Conservation (phyloP, 352 stramenopile species). For the Albugo laibachii region DNA sequence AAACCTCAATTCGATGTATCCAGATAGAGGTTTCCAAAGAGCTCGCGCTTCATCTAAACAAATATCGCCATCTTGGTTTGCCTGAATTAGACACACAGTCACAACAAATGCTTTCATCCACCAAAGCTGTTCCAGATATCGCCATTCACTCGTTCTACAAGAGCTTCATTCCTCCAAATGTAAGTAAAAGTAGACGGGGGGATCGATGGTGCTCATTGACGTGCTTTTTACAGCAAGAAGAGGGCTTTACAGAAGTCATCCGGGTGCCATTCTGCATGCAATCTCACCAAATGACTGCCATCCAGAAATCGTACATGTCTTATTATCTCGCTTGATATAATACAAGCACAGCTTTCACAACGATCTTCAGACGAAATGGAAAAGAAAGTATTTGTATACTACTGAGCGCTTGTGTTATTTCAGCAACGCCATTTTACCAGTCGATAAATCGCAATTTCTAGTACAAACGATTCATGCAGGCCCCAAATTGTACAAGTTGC, state of each 20-base stretch:
- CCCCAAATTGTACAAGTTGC: no score
- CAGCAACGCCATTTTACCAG: no score
- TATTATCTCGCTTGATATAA: no score
- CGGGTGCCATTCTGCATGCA: conserved; percentile 44
- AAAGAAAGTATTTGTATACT: no score
- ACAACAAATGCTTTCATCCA: conserved; percentile 16
- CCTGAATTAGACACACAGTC: no score
- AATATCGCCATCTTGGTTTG: conserved; percentile 49
- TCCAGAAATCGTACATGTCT: no score
- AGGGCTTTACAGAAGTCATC: conserved; percentile 56
- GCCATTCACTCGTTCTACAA: conserved; percentile 81
- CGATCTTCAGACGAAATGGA: no score
- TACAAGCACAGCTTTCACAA: no score
- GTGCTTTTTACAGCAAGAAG: conserved; percentile 19
- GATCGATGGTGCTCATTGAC: background rate
- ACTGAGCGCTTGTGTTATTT: no score
- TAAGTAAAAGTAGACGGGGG: background rate
- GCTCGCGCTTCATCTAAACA: conserved; percentile 73
- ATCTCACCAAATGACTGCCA: background rate
- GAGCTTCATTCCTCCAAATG: conserved; percentile 29
- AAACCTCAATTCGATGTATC: conserved; percentile 43
- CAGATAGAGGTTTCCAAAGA: conserved; percentile 57
- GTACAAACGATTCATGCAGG: no score
- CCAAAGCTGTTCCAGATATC: conserved; percentile 43
- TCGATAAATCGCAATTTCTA: no score